These are phyloP conservation scores for Microbotryum silenes-acaulis DNA, from an alignment of 1,284 basidiomycete genomes.

Conservation along the genomic window DNA sequence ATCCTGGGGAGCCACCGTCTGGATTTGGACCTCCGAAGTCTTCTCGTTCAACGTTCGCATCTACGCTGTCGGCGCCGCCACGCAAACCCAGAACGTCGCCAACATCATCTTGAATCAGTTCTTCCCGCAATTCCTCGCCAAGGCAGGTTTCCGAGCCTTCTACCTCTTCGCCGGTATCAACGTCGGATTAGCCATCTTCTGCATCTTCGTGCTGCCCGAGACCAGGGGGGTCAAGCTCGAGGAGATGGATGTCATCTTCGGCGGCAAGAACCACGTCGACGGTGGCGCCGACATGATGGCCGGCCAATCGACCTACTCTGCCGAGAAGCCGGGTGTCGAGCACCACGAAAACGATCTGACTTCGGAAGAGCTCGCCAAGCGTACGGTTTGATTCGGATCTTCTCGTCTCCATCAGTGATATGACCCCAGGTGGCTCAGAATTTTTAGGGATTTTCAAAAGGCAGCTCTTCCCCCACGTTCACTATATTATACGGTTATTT, in stretches of 20 bases:
- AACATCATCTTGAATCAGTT: slow-evolving; percentile 27
- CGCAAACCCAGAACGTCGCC: slow-evolving; percentile 28
- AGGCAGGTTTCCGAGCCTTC: background rate
- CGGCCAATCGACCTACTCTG: background rate
- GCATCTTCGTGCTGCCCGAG: slow-evolving; percentile 28
- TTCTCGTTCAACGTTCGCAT: slow-evolving; percentile 29
- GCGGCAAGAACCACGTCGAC: background rate
- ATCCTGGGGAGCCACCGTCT: slow-evolving; percentile 31
- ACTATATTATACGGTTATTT: too few relatives aligned
- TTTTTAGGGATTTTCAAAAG: too few relatives aligned
- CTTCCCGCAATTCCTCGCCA: slow-evolving; percentile 9
- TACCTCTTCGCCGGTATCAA: slow-evolving; percentile 10
- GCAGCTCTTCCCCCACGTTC: too few relatives aligned
- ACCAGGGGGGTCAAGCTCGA: slow-evolving; percentile 27
- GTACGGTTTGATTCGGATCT: too few relatives aligned
- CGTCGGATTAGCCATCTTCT: slow-evolving; percentile 10
- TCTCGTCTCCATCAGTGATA: too few relatives aligned
- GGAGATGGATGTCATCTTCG: slow-evolving; percentile 26
- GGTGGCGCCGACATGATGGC: background rate
- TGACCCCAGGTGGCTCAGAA: too few relatives aligned
- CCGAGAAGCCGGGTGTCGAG: background rate
- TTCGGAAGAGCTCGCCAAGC: too few relatives aligned
- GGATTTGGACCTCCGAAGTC: slow-evolving; percentile 29
- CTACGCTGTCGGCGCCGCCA: slow-evolving; percentile 24
- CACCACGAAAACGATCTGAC: too few relatives aligned